Evolutionary conservation across 306 rosid genomes (phyloP).

Genomic region (Fragaria ananassa): DNA sequence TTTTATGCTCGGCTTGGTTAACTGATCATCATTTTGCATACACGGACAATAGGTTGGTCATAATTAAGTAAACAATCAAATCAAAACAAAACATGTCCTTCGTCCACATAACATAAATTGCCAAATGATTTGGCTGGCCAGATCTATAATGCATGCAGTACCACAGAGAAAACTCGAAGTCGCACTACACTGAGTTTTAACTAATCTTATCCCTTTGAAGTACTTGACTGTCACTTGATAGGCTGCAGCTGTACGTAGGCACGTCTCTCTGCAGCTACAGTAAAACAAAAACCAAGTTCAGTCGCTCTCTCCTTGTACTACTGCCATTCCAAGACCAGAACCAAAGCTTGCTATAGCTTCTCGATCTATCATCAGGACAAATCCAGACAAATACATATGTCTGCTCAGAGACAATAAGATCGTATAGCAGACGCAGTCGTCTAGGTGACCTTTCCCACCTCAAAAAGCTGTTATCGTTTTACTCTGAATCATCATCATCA

Average conservation of each 20-base stretch:
- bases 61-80: not conserved
- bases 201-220: constrained; percentile 3
- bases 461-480: constrained; percentile 34
- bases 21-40: not conserved
- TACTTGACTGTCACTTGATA: constrained; percentile 1
- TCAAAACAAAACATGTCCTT: not conserved
- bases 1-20: not conserved
- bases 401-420: constrained; percentile 25
- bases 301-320: constrained; percentile 19
- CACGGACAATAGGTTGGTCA: not conserved
- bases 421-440: constrained; percentile 6
- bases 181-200: not conserved
- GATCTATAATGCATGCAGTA: not conserved
- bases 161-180: not conserved
- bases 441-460: constrained; percentile 23
- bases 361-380: not conserved
- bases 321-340: constrained; percentile 5
- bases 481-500: constrained; percentile 44
- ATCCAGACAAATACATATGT: constrained; percentile 25
- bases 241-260: not conserved
- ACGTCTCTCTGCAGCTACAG: not conserved
- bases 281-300: not conserved
- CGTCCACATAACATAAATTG: not conserved
- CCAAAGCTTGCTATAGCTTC: not conserved
- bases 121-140: not conserved